Evolutionary conservation across 495 filamentous ascomycete genomes (phyloP), one percentile per base, ranked within the genome.

Genomic region (Tuber indicum): DNA sequence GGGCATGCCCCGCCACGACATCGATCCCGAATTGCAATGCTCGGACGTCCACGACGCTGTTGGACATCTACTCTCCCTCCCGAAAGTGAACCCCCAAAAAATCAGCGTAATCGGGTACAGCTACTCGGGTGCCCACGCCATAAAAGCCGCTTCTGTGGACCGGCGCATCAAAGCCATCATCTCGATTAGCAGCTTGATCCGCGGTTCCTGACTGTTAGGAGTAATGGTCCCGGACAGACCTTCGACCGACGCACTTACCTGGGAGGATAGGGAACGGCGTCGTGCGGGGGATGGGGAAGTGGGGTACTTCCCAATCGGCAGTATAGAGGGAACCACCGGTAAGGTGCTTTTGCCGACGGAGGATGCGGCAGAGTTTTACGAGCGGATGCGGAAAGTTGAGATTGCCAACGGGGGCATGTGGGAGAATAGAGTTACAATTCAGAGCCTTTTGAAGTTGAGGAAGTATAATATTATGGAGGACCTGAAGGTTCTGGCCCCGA

Each of bases 141-240:
- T 73, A 26, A 75, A 75, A 44, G 73, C 73, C 23, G 76, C 70
- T 19, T 45, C 58, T 41, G 21, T 75, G 23, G 73, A 79, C 49
- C 52, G 73, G n/a, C 72, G 76, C 23, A 71, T 79, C 26, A 78
- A 79, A 52, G 72, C 70, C 9, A 43, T 79, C 14, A 16, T 79
- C 17, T 62, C 76, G 1, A 19, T 79, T 49, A 62, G 36, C 32
- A 44, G 73, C 26, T 7, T 71, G 16, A 19, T 75, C n/a, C 45
- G 70, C 12, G 43, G 41, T 7, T 14, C 46, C 0, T 73, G 62
- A 47, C n/a, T 42, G 3, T 2, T 73, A 3, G 62, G 47, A 8
- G 39, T 32, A 7, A 3, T 45, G 1, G 41, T 75, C 17, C 32
- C 73, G 8, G n/a, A 52, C 8, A 74, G 73, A 36, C 2, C 58